Conservation (phyloP, 2,329 filamentous ascomycete species). For the Tolypocladium inflatum region DNA sequence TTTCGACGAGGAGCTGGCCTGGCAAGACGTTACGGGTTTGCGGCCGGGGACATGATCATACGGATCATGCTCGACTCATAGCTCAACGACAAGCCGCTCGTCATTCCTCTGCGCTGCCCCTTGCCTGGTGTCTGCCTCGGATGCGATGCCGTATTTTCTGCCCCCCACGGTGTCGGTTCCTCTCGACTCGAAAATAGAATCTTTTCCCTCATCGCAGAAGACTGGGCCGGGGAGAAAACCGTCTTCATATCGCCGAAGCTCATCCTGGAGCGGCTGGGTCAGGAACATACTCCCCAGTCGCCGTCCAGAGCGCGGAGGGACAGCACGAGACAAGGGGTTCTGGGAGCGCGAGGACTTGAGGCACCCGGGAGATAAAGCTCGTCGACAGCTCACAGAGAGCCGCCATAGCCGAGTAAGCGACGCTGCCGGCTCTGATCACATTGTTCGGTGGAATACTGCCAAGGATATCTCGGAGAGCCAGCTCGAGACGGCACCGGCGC, state of each 20-base stretch:
- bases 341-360: constrained; percentile 13
- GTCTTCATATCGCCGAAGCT: constrained; percentile 1
- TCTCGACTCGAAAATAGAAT: constrained; percentile 6
- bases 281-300: constrained; percentile 37
- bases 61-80: neutral
- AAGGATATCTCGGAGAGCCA: constrained; percentile 12
- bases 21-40: neutral
- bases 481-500: neutral
- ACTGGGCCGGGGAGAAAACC: neutral
- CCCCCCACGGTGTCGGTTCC: constrained; percentile 7
- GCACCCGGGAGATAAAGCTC: neutral
- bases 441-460: constrained; percentile 26
- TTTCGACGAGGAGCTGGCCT: neutral
- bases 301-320: constrained; percentile 41
- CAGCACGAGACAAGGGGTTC: constrained; percentile 23
- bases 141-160: constrained; percentile 12
- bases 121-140: neutral
- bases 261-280: constrained; percentile 30
- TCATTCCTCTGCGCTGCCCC: neutral
- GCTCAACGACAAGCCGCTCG: neutral
- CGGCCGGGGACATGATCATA: too few species aligned
- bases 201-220: neutral
- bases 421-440: constrained; percentile 17
- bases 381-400: constrained; percentile 6
- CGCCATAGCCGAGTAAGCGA: constrained; percentile 8